phyloP scores from a whole-genome alignment of 495 filamentous ascomycete species.

The Oleoguttula mirabilis region DNA sequence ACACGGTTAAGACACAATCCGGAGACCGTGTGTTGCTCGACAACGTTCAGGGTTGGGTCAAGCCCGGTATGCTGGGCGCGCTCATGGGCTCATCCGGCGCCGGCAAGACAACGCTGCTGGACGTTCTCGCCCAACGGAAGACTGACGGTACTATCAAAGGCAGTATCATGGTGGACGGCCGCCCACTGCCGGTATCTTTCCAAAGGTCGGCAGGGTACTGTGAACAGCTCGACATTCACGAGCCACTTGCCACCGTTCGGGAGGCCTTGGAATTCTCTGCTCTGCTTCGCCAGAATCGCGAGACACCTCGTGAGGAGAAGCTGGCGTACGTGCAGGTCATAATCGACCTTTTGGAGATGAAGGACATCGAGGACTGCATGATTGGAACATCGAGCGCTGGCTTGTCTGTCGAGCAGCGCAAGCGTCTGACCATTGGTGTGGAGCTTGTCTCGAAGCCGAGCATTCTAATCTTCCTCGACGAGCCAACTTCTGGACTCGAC shows the following conservation, averaged over 20 bases:
- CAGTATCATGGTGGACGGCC: conserved; percentile 23
- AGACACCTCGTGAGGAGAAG: conserved; percentile 31
- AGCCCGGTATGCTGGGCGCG: conserved; percentile 31
- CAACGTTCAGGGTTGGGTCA: conserved; percentile 23
- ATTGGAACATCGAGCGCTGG: conserved; percentile 20
- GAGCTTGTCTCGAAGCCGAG: conserved; percentile 21
- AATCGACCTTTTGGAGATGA: conserved; percentile 40
- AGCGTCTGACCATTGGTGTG: conserved; percentile 22
- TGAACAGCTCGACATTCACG: conserved; percentile 25
- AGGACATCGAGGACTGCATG: conserved; percentile 24
- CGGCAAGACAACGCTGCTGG: conserved; percentile 56
- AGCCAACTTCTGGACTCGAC: conserved; percentile 26
- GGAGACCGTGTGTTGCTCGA: conserved; percentile 18
- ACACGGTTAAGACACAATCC: conserved; percentile 18
- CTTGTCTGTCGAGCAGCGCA: conserved; percentile 30
- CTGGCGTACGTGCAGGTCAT: conserved; percentile 40
- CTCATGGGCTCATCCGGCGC: conserved; percentile 57
- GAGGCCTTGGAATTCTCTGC: conserved; percentile 25
- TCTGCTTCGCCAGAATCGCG: conserved; percentile 18
- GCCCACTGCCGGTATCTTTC: conserved; percentile 21
- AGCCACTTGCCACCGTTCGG: conserved; percentile 20
- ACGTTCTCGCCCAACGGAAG: conserved; percentile 26
- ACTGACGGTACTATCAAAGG: conserved; percentile 23
- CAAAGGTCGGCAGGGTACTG: conserved; percentile 21
- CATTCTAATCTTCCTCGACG: conserved; percentile 24